Percentiles rank a stretch among this genome's conserved stretches.
Conservation (phyloP, 352 stramenopile genomes). For the Phytophthora tentaculata region DNA sequence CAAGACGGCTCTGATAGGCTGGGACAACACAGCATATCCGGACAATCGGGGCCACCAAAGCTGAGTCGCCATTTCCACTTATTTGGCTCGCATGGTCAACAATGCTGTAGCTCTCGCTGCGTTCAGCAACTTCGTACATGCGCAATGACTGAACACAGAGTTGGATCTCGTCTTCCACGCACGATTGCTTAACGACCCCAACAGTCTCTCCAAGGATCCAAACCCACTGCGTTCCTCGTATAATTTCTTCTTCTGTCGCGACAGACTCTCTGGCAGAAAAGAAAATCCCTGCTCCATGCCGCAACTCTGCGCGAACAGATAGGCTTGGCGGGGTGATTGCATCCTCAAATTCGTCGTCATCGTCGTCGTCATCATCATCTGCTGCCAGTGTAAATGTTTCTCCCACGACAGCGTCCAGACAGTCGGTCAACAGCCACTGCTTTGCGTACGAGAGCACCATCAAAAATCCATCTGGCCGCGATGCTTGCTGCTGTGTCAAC, state of each 20-base stretch:
- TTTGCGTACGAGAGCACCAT: constrained; percentile 88
- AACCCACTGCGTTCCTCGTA: constrained; percentile 47
- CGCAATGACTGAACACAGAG: constrained; percentile 61
- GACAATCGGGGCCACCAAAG: constrained; percentile 41
- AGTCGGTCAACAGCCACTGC: constrained; percentile 85
- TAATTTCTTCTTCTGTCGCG: constrained; percentile 10
- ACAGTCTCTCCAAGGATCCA: constrained; percentile 62
- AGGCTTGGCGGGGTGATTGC: constrained; percentile 86
- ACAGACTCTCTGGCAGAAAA: constrained; percentile 52
- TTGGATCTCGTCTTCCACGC: constrained; percentile 84
- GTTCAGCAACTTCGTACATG: constrained; percentile 57
- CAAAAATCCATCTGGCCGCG: constrained; percentile 81
- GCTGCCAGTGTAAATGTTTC: constrained; percentile 49
- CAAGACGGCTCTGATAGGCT: constrained; percentile 80
- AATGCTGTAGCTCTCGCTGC: constrained; percentile 46
- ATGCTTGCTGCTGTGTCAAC: constrained; percentile 78
- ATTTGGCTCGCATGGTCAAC: constrained; percentile 35
- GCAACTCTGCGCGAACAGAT: constrained; percentile 54
- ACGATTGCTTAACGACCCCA: constrained; percentile 79
- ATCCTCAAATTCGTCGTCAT: constrained; percentile 89
- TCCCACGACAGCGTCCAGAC: constrained; percentile 65
- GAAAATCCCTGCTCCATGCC: constrained; percentile 55
- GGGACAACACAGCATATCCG: constrained; percentile 72
- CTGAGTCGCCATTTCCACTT: constrained; percentile 3
- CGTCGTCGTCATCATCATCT: constrained; percentile 70